Evolutionary conservation across 768 basidiomycete genomes (phyloP).

Genomic region (Suillus weaverae): DNA sequence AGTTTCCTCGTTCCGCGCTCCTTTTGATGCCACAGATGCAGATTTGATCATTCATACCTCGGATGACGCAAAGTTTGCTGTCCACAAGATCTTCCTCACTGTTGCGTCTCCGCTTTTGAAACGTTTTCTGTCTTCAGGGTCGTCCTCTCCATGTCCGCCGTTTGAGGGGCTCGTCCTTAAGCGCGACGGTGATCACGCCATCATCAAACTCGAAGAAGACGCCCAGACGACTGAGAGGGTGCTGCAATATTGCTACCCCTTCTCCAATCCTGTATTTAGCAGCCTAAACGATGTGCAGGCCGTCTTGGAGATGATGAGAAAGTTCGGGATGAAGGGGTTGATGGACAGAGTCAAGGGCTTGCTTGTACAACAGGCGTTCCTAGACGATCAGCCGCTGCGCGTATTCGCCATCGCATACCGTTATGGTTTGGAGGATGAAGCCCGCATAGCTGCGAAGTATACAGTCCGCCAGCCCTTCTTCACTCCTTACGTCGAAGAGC

Average conservation of each 20-base stretch:
- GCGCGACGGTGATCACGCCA: constrained; percentile 24
- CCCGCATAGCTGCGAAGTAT: constrained; percentile 34
- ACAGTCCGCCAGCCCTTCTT: constrained; percentile 38
- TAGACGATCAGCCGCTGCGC: constrained; percentile 34
- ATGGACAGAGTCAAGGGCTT: constrained; percentile 29
- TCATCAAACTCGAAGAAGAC: constrained; percentile 35
- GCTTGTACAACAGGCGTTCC: constrained; percentile 26
- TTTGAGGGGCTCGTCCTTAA: constrained; percentile 25
- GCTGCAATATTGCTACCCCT: constrained; percentile 39
- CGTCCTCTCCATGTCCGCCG: constrained; percentile 29
- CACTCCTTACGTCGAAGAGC: constrained; percentile 35
- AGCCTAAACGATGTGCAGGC: constrained; percentile 36
- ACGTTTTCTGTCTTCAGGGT: constrained; percentile 26
- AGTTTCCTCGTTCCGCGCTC: constrained; percentile 28
- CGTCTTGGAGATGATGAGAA: constrained; percentile 36
- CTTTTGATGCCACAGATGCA: constrained; percentile 41
- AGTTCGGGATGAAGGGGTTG: constrained; percentile 39
- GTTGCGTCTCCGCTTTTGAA: constrained; percentile 44
- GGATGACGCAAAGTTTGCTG: constrained; percentile 44
- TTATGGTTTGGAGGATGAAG: constrained; percentile 34
- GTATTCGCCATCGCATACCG: constrained; percentile 42
- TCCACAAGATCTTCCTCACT: constrained; percentile 43
- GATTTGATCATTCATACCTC: constrained; percentile 44
- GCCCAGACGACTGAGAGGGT: constrained; percentile 31
- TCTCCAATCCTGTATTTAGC: constrained; percentile 31